Percentiles rank a stretch among this genome's conserved stretches.
Evolutionary conservation across 495 filamentous ascomycete species (phyloP).

Genomic region (Margaritispora aquatica): DNA sequence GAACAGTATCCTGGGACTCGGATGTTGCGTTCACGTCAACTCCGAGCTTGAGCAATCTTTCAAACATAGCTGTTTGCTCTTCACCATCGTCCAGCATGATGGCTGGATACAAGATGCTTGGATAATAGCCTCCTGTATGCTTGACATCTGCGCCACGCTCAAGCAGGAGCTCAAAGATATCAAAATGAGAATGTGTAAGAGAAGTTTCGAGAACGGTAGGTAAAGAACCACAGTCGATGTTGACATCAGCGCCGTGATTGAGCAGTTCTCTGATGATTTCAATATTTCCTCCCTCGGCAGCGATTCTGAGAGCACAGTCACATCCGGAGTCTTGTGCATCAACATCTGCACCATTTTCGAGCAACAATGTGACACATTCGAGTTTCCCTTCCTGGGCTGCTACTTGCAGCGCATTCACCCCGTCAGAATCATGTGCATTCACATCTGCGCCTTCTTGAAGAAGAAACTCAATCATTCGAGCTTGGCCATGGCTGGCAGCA

Average conservation of each 20-base stretch:
- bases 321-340: too few relatives aligned
- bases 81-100: slow-evolving; percentile 14
- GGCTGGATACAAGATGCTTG: slow-evolving; percentile 19
- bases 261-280: not conserved
- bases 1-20: not conserved
- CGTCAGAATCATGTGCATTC: not conserved
- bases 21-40: not conserved
- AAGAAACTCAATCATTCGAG: not conserved
- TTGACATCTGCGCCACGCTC: slow-evolving; percentile 19
- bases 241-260: not conserved
- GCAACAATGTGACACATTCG: too few relatives aligned
- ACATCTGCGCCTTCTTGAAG: not conserved
- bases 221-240: not conserved
- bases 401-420: too few relatives aligned
- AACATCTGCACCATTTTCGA: too few relatives aligned
- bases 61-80: not conserved
- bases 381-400: too few relatives aligned
- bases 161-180: not conserved
- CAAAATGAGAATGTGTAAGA: not conserved
- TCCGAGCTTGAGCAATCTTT: not conserved
- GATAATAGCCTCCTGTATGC: slow-evolving; percentile 12
- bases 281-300: slow-evolving; percentile 6
- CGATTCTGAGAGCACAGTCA: slow-evolving; percentile 20
- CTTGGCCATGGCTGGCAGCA: not conserved
- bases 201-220: not conserved